Evolutionary conservation across 441 rosid genomes (phyloP), one percentile per base, ranked within the genome.

Genomic region (Erodium moschatum): DNA sequence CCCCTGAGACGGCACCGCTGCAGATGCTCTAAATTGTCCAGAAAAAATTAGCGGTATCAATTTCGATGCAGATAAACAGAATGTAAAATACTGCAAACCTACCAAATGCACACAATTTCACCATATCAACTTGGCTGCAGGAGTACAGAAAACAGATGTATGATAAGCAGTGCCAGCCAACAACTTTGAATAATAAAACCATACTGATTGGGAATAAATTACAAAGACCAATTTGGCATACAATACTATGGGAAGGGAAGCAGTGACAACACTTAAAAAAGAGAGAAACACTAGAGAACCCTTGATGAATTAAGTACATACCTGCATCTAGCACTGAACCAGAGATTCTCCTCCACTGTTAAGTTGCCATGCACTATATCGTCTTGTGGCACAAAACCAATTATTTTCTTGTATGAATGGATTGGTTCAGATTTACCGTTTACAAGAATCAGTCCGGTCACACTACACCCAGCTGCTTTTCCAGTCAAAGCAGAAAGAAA

Each of bases 251-350:
- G 65, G 4, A 62, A 50, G 56, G 56, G 56, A 3, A 50, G 16
- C 56, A 50, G 7, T 50, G 56, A 70, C 42, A 67, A 24, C 65
- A 69, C 63, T 6, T 63, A 1, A 29, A 1, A 29, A 35, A 15
- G 65, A 62, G 35, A 13, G 15, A 62, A 24, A 27, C 20, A 62
- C 65, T 61, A 8, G 5, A 61, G 33, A 61, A 61, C 19, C 35
- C 64, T 5, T 61, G 13, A 61, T 61, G 33, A 21, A 61, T 24
- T 33, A 7, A 63, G 19, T 44, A 66, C 73, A 65, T 85, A 89
- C 97, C 99, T 91, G 97, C 99, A 95, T 78, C 91, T 85, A 70
- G 99, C 99, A 69, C 96, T 95, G 84, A 95, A 95, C 91, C 97
- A 86, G 18, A 92, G 91, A 77, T 95, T 95, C 78, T 95, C 99